A percentile compares a stretch with the other conserved stretches of the same genome.
Conservation (phyloP, 352 stramenopile species). For the Globisporangium spiculum region DNA sequence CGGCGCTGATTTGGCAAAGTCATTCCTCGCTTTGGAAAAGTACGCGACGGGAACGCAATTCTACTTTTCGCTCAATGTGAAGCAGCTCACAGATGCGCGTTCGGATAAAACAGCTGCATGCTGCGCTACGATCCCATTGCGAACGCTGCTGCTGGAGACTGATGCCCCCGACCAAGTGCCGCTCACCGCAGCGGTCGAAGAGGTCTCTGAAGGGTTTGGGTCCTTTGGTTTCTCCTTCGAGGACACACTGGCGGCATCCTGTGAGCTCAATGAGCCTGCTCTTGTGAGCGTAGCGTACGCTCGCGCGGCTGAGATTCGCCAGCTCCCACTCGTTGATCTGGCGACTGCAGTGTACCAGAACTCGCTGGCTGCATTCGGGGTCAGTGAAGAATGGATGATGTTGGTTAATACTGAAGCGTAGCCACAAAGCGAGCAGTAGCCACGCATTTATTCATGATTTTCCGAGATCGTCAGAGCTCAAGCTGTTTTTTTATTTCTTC, state of each 20-base stretch:
- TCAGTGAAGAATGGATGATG: constrained; percentile 16
- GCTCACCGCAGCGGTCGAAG: not conserved
- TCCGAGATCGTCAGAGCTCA: not conserved
- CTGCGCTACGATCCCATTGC: constrained; percentile 42
- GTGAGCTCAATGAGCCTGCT: constrained; percentile 47
- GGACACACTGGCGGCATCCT: not conserved
- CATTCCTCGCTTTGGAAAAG: constrained; percentile 44
- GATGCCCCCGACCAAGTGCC: constrained; percentile 71
- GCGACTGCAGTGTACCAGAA: constrained; percentile 39
- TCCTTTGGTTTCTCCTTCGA: not conserved
- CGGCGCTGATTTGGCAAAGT: constrained; percentile 44
- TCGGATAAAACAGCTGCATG: constrained; percentile 37
- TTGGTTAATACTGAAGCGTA: not conserved
- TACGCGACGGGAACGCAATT: constrained; percentile 27
- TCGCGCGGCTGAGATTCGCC: constrained; percentile 36
- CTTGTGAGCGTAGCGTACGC: constrained; percentile 49
- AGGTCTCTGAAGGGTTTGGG: not conserved
- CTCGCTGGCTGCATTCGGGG: constrained; percentile 30
- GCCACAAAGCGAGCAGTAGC: not conserved
- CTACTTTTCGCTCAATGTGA: constrained; percentile 78
- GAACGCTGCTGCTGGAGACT: constrained; percentile 63
- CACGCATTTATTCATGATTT: not conserved
- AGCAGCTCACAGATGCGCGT: constrained; percentile 42
- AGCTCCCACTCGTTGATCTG: constrained; percentile 32
- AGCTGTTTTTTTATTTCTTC: not conserved